phyloP scores from a whole-genome alignment of 306 rosid species.

The Trifolium repens region DNA sequence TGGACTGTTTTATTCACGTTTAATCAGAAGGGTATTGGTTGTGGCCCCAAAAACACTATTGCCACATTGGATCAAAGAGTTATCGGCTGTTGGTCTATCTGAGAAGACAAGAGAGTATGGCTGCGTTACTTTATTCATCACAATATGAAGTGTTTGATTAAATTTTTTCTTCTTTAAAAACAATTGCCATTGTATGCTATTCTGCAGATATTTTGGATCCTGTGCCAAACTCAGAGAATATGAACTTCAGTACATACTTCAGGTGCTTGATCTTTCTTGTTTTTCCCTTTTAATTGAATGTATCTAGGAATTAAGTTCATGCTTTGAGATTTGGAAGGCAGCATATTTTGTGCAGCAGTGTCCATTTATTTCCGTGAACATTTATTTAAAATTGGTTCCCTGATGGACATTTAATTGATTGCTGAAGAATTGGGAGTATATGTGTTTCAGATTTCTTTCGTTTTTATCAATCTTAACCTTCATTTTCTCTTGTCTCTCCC shows the following conservation, averaged over 20 bases:
- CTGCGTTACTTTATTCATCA: constrained; percentile 41
- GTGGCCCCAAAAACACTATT: constrained; percentile 90
- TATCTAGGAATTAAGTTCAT: background rate
- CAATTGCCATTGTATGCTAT: constrained; percentile 27
- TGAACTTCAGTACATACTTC: constrained; percentile 84
- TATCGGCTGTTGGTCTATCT: constrained; percentile 83
- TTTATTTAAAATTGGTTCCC: constrained; percentile 18
- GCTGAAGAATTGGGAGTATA: background rate
- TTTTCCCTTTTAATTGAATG: constrained; percentile 25
- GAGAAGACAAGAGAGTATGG: constrained; percentile 79
- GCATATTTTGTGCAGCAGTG: background rate
- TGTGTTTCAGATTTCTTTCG: constrained; percentile 3
- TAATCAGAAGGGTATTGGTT: constrained; percentile 73
- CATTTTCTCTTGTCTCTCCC: constrained; percentile 17
- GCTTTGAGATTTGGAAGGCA: constrained; percentile 13
- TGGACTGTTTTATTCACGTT: constrained; percentile 75
- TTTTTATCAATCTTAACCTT: constrained; percentile 23
- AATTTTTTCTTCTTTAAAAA: background rate
- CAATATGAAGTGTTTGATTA: constrained; percentile 9
- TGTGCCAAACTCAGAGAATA: constrained; percentile 66
- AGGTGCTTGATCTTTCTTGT: constrained; percentile 54
- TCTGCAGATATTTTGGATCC: constrained; percentile 74
- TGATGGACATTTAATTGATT: constrained; percentile 1
- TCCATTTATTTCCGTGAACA: constrained; percentile 22
- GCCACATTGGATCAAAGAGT: constrained; percentile 90